Percentiles rank a stretch among this genome's conserved stretches.
phyloP scores from a whole-genome alignment of 768 basidiomycete species.

The Boletus rubropictus region DNA sequence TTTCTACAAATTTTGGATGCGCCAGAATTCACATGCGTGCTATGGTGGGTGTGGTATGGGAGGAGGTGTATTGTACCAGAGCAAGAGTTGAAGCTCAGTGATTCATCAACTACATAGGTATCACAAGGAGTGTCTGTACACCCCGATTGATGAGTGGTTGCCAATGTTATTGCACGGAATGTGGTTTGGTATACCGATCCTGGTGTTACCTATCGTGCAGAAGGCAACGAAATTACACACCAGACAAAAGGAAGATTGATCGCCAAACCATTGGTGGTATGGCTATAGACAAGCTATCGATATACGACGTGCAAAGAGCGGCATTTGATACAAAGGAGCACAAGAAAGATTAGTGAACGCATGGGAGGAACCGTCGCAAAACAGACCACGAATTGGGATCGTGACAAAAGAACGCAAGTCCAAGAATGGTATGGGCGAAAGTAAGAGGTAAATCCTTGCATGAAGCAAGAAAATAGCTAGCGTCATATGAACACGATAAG shows the following conservation, averaged over 20 bases:
- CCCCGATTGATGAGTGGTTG: not conserved
- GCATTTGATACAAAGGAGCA: conserved; percentile 5
- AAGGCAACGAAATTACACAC: not conserved
- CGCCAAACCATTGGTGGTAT: not conserved
- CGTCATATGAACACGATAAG: conserved; percentile 28
- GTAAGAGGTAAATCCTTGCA: conserved; percentile 4
- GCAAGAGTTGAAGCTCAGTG: no score
- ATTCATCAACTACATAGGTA: no score
- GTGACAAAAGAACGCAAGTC: conserved; percentile 5
- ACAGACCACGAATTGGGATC: conserved; percentile 3
- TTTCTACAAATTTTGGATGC: no score
- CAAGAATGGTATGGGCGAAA: conserved; percentile 11
- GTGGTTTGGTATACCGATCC: not conserved
- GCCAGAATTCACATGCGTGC: no score
- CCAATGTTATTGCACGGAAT: not conserved
- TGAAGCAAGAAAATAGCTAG: conserved; percentile 9
- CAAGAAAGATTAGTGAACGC: conserved; percentile 12
- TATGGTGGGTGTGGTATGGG: no score
- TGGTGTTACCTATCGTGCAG: not conserved
- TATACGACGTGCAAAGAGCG: conserved; percentile 1
- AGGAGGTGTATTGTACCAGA: no score
- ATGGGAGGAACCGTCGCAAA: not conserved
- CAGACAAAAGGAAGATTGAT: not conserved
- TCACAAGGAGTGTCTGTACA: not conserved
- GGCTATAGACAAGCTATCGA: conserved; percentile 4